phyloP scores from a whole-genome alignment of 2,329 filamentous ascomycete species.

The Aspergillaceae sp. region DNA sequence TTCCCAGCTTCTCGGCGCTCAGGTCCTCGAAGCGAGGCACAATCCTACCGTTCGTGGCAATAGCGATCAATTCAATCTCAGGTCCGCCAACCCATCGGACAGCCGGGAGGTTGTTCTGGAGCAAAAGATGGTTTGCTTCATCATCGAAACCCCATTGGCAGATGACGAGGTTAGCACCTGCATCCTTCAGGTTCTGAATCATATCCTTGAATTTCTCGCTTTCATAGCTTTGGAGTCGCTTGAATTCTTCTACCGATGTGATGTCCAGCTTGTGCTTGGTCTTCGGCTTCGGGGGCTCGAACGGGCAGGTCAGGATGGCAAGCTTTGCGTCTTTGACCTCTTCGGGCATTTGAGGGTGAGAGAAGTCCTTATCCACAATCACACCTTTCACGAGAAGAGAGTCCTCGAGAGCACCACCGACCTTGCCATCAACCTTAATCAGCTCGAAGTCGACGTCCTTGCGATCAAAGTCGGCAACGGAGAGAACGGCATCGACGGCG shows the following conservation, averaged over 20 bases:
- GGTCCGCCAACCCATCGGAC: conserved; percentile 97
- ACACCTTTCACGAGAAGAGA: conserved; percentile 93
- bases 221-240: conserved; percentile 93
- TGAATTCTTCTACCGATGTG: conserved; percentile 94
- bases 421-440: conserved; percentile 98
- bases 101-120: conserved; percentile 92
- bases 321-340: conserved; percentile 94
- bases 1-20: conserved; percentile 80
- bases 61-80: conserved; percentile 96
- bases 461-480: conserved; percentile 88
- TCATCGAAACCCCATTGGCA: conserved; percentile 99
- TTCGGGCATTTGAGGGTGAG: conserved; percentile 96
- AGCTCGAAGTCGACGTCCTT: conserved; percentile 98
- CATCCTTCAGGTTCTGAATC: conserved; percentile 97
- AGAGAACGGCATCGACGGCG: conserved; percentile 91
- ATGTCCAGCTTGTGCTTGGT: conserved; percentile 99
- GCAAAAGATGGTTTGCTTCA: conserved; percentile 91
- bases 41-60: conserved; percentile 95
- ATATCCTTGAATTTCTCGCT: conserved; percentile 95
- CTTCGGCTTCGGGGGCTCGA: conserved; percentile 98
- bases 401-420: conserved; percentile 88
- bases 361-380: conserved; percentile 99
- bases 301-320: conserved; percentile 93
- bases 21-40: conserved; percentile 96
- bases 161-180: conserved; percentile 92